Evolutionary conservation across 2,329 filamentous ascomycete genomes (phyloP).

Genomic region (Sporothrix brasiliensis): DNA sequence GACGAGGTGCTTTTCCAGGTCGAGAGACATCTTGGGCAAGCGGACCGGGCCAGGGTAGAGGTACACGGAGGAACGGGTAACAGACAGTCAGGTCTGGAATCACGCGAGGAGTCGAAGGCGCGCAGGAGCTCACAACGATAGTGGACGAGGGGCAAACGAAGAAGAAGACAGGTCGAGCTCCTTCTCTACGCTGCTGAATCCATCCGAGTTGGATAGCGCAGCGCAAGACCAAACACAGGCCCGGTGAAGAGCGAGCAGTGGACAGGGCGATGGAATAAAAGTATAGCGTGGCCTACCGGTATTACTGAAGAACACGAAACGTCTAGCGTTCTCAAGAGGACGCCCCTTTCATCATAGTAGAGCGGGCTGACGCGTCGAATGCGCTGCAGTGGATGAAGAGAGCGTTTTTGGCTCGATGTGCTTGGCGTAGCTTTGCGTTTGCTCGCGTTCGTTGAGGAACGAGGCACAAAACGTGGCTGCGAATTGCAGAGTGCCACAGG

Average conservation of each 20-base stretch:
- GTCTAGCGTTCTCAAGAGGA: constrained; percentile 4
- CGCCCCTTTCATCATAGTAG: neutral
- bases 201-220: constrained; percentile 23
- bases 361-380: neutral
- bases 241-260: neutral
- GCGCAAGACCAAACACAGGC: neutral
- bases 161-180: constrained; percentile 21
- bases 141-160: neutral
- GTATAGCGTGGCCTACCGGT: neutral
- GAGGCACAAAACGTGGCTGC: constrained; percentile 4
- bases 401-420: neutral
- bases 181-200: constrained; percentile 23
- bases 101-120: neutral
- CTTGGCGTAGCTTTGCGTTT: neutral
- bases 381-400: neutral
- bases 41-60: neutral
- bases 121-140: neutral
- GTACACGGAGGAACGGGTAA: too few relatives aligned
- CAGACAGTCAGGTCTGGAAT: neutral
- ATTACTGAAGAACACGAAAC: neutral
- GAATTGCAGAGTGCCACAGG: neutral
- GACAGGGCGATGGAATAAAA: neutral
- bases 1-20: constrained; percentile 78
- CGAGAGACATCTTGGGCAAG: constrained; percentile 60
- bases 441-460: constrained; percentile 22